Evolutionary conservation across 164 flowering plant species (phyloP).

Genomic region (Vitis labrusca): DNA sequence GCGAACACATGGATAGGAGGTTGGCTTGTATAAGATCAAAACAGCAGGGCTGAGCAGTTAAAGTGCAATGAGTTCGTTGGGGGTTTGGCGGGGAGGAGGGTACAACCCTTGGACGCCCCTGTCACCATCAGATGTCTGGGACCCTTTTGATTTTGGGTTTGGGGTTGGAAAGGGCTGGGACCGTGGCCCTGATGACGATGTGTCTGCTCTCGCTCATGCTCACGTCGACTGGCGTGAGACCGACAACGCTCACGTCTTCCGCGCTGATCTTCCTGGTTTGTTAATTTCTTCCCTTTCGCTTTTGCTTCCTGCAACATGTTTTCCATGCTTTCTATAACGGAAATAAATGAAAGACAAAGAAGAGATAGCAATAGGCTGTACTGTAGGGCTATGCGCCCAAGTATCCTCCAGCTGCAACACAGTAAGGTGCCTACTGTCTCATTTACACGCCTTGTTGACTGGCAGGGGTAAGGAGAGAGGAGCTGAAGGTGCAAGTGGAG

Average conservation of each 20-base stretch:
- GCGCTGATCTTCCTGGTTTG: conserved; percentile 34
- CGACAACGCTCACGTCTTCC: conserved; percentile 29
- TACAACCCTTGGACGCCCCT: too few species aligned
- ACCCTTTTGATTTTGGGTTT: background rate
- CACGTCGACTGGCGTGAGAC: conserved; percentile 41
- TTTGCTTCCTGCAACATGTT: too few species aligned
- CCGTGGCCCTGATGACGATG: conserved; percentile 7
- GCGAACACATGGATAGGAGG: too few species aligned
- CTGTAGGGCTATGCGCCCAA: conserved; percentile 6
- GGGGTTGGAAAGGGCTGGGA: background rate
- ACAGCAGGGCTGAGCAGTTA: too few species aligned
- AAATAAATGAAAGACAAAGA: background rate
- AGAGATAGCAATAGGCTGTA: background rate
- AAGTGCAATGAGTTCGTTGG: too few species aligned
- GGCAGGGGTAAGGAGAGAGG: conserved; percentile 25
- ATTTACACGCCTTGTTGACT: background rate
- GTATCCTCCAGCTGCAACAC: conserved; percentile 1
- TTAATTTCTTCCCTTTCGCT: too few species aligned
- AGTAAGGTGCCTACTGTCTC: background rate
- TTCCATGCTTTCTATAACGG: too few species aligned
- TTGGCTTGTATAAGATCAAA: too few species aligned
- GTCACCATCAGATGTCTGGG: too few species aligned
- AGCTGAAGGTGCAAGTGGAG: conserved; percentile 24
- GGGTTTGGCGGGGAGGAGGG: too few species aligned
- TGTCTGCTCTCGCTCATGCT: conserved; percentile 11